phyloP scores from a whole-genome alignment of 805 yeast species.

The Wickerhamiella spandovensis region DNA sequence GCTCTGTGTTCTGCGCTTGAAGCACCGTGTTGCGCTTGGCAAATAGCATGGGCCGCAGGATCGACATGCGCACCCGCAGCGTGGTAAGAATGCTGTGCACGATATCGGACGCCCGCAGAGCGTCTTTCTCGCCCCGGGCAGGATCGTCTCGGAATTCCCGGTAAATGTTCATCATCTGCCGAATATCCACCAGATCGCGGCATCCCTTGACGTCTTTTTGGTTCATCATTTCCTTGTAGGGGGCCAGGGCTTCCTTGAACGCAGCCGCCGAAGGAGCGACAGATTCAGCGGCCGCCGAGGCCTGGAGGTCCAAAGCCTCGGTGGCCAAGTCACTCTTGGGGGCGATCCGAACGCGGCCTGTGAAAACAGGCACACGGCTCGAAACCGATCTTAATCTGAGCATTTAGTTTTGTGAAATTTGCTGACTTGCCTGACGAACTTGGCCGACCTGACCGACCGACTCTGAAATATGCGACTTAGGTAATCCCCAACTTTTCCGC shows the following conservation, averaged over 20 bases:
- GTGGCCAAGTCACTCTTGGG: neutral
- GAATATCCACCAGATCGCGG: slow-evolving; percentile 13
- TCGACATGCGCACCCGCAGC: slow-evolving; percentile 11
- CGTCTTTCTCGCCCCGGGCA: neutral
- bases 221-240: neutral
- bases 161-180: slow-evolving; percentile 16
- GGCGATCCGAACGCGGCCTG: slow-evolving; percentile 1
- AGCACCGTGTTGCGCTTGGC: slow-evolving; percentile 11
- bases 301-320: neutral
- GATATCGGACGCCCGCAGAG: slow-evolving; percentile 14
- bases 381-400: slow-evolving; percentile 1
- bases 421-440: neutral
- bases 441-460: no score
- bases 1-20: slow-evolving; percentile 13
- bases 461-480: no score
- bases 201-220: slow-evolving; percentile 12
- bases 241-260: neutral
- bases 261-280: neutral
- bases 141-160: slow-evolving; percentile 12
- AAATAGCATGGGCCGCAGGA: slow-evolving; percentile 14
- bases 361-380: neutral
- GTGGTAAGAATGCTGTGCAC: slow-evolving; percentile 16
- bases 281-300: neutral
- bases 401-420: neutral
- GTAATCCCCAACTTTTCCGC: no score